A percentile compares a stretch with the other conserved stretches of the same genome.
These are phyloP conservation scores for Pulveroboletus sp. DNA, from an alignment of 1,284 basidiomycete species.

Conservation along the genomic window DNA sequence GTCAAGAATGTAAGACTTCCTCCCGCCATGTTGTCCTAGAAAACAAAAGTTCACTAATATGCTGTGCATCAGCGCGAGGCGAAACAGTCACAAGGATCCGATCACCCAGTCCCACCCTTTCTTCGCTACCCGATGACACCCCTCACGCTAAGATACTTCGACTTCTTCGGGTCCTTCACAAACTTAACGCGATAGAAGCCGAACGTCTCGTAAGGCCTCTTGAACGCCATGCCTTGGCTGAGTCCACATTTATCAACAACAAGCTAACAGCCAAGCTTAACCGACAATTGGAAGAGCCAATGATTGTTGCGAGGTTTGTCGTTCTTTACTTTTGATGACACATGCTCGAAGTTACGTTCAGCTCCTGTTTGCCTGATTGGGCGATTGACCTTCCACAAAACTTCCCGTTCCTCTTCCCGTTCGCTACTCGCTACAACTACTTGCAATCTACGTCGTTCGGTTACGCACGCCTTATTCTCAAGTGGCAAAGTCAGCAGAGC, in stretches of 20 bases:
- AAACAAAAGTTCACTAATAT: conserved; percentile 16
- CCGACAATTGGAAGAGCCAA: conserved; percentile 96
- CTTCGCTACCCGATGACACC: conserved; percentile 81
- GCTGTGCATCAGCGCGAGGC: conserved; percentile 23
- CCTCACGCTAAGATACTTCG: conserved; percentile 90
- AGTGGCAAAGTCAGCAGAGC: conserved; percentile 82
- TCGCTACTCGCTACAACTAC: conserved; percentile 95
- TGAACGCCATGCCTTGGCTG: conserved; percentile 57
- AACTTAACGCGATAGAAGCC: conserved; percentile 62
- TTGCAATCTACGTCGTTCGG: conserved; percentile 97
- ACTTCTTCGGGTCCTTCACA: conserved; percentile 84
- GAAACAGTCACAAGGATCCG: conserved; percentile 49
- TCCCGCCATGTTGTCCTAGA: conserved; percentile 7
- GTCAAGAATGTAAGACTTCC: conserved; percentile 50
- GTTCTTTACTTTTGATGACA: background rate
- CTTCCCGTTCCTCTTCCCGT: conserved; percentile 98
- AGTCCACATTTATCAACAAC: conserved; percentile 93
- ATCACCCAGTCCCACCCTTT: conserved; percentile 58
- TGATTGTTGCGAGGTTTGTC: conserved; percentile 91
- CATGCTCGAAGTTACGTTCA: conserved; percentile 28
- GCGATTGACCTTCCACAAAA: conserved; percentile 90
- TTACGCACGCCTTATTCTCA: conserved; percentile 88
- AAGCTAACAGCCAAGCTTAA: conserved; percentile 97
- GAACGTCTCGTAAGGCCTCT: conserved; percentile 51
- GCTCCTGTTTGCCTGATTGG: conserved; percentile 96